Percentiles rank a stretch among this genome's conserved stretches.
Conservation (phyloP, 352 stramenopile species). For the Pseudoperonospora humuli region DNA sequence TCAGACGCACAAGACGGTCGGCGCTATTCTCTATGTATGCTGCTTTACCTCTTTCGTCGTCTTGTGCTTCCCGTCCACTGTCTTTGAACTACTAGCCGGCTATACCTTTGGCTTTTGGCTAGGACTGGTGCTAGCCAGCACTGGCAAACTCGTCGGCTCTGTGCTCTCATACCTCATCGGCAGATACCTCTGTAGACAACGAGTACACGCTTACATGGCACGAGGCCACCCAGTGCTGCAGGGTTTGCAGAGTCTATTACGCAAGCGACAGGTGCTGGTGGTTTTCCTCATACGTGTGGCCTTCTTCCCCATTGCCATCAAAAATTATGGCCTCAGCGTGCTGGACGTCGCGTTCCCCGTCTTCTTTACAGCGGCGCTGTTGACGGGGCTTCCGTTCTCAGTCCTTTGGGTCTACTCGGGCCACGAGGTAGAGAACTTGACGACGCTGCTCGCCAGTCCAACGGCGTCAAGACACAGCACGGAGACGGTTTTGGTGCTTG, state of each 20-base stretch:
- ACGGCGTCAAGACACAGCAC: conserved; percentile 34
- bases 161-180: conserved; percentile 64
- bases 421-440: conserved; percentile 56
- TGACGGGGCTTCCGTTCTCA: conserved; percentile 64
- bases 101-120: conserved; percentile 79
- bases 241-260: conserved; percentile 55
- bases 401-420: conserved; percentile 75
- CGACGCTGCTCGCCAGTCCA: conserved; percentile 35
- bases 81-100: conserved; percentile 67
- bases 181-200: conserved; percentile 49
- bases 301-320: conserved; percentile 81
- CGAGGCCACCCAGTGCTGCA: conserved; percentile 61
- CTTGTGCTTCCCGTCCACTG: conserved; percentile 65
- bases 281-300: conserved; percentile 74
- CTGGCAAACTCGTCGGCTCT: conserved; percentile 61
- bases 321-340: conserved; percentile 82
- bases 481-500: conserved; percentile 44
- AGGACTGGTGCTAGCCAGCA: conserved; percentile 46
- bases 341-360: conserved; percentile 61
- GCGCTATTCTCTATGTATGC: conserved; percentile 34
- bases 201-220: conserved; percentile 59
- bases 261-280: conserved; percentile 55
- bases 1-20: conserved; percentile 34
- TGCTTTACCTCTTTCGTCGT: conserved; percentile 45
- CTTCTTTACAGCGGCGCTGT: conserved; percentile 53